These are phyloP conservation scores for Didymosphaeria variabile DNA, from an alignment of 2,329 filamentous ascomycete species.

Conservation along the genomic window DNA sequence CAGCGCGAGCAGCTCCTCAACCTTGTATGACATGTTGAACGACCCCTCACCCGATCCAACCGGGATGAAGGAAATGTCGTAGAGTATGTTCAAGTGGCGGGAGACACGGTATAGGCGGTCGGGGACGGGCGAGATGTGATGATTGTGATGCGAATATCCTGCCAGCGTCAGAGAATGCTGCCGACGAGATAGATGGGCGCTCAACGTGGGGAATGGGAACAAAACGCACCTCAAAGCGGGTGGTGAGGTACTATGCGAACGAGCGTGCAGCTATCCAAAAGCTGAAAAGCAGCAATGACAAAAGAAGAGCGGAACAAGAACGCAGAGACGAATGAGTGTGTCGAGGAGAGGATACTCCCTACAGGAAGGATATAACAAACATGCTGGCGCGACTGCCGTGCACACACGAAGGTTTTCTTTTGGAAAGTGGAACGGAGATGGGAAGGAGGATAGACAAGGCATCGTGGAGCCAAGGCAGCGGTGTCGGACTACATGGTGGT, in stretches of 20 bases:
- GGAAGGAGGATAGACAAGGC: conserved; percentile 18
- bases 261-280: conserved; percentile 51
- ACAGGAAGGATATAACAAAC: conserved; percentile 34
- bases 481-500: not conserved
- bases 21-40: conserved; percentile 49
- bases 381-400: conserved; percentile 34
- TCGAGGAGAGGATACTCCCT: conserved; percentile 24
- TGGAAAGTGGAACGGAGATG: conserved; percentile 25
- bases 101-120: conserved; percentile 17
- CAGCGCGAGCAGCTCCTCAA: conserved; percentile 53
- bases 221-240: conserved; percentile 43
- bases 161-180: not conserved
- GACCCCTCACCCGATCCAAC: conserved; percentile 18
- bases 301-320: conserved; percentile 50
- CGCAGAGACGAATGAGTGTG: conserved; percentile 52
- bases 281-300: conserved; percentile 47
- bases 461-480: conserved; percentile 5
- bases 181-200: not conserved
- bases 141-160: conserved; percentile 51
- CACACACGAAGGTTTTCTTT: not conserved
- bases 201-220: conserved; percentile 1
- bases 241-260: conserved; percentile 37
- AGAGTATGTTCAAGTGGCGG: conserved; percentile 20
- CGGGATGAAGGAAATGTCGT: conserved; percentile 20
- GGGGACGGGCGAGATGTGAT: conserved; percentile 39